Evolutionary conservation across 2,329 filamentous ascomycete species (phyloP), one percentile per base, ranked within the genome.

Genomic region (Ambrosiella cleistominuta): DNA sequence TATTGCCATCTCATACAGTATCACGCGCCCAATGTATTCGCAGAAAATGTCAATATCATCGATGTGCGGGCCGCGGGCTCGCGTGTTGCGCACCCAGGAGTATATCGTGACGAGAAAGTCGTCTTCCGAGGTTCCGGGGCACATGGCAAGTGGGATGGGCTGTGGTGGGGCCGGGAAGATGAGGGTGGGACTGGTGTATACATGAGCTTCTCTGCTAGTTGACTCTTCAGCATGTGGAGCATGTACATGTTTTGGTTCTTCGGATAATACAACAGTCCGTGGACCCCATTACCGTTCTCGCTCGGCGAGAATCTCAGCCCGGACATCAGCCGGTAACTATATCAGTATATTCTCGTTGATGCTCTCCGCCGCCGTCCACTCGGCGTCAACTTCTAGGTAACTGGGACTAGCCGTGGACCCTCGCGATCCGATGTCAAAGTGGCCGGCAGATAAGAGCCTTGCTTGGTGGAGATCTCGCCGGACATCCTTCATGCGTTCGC

Each of bases 321-420:
- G 81, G 52, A 95, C 78, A 52, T 95, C 87, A 63, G 86, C 82
- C 0, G 91, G 91, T 0, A 97, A 74, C 13, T 89, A 88, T 0
- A 84, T 81, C 2, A 97, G 80, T 65, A 96, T 90, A 0, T 83
- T 81, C 0, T 79, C 73, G 60, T 88, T 84, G 12, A 39, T 51
- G 36, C 37, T 45, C 1, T 50, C 51, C 69, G 44, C 36, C 2
- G 45, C 37, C 5, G 19, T 6, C 7, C 17, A 13, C 37, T 27
- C 13, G 7, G 44, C 39, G 35, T 49, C 35, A 2, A 55, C 54
- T n/a, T 53, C 36, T 35, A 47, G 56, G 8, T 52, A 42, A 11
- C 49, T 57, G 5, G 52, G 59, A 56, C 52, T 61, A 15, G 35
- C 39, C 39, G 58, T 61, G 6, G 47, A 6, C 17, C 47, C 9